Evolutionary conservation across 495 filamentous ascomycete species (phyloP), one percentile per base, ranked within the genome.

Genomic region (Sordaria brevicollis): DNA sequence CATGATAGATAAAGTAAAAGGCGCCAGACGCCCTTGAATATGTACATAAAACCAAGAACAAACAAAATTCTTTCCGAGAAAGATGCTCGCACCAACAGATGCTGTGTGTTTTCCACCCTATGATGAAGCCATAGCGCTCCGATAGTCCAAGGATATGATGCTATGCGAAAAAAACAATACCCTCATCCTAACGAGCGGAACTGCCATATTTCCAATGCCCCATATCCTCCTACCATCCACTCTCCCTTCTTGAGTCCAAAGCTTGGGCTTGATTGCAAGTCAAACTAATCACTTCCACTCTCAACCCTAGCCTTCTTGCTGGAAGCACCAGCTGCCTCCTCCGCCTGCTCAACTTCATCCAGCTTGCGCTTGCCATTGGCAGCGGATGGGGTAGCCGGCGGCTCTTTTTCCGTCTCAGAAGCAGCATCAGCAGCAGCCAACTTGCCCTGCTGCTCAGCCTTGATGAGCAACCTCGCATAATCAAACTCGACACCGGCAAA

Each of bases 401-500:
- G 71, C 11, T 29, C 49, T 1, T 57, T 0, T 8, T 74, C 66
- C 21, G 68, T n/a, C 17, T 69, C 68, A 11, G 11, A 33, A 17
- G 19, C 2, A 6, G 37, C 35, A 17, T 6, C 49, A 31, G 3
- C 21, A 29, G 43, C 13, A 29, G 49, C 49, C 49, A 57, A 15
- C 67, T 75, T 76, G 19, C 67, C 57, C 67, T 77, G 76, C 15
- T 77, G 72, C 33, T 72, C 77, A 25, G 71, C 78, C 78, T 68
- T 77, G 65, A 70, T 79, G 69, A 97, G 80, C 36, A 95, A 79
- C 43, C 87, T 81, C 35, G 88, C 87, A 79, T 95, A 97, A 35
- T 95, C 93, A 67, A 90, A 91, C 77, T 92, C 89, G n/a, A 96
- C 89, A 71, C 87, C 88, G 3, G 83, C 82, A 9, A 93, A 84